Evolutionary conservation across 1,139 yeast genomes (phyloP), one percentile per base, ranked within the genome.

Genomic region (Yamadazyma friedrichii): DNA sequence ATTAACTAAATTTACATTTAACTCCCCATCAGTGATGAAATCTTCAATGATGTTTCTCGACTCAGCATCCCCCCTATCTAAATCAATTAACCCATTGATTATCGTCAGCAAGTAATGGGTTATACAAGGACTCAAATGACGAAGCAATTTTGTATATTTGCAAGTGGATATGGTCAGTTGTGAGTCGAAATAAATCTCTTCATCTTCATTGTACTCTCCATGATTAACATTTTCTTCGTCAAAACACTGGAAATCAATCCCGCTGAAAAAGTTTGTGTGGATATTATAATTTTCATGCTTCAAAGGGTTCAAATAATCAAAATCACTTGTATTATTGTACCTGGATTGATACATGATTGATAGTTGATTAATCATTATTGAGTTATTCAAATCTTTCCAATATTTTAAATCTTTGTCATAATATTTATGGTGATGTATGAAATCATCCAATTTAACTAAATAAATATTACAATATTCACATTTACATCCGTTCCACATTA

Each of bases 401-500:
- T 63, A 66, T 0, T 72, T 68, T 9, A 65, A 62, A 2, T 63
- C 55, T 3, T 56, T 54, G 45, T 76, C 76, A 50, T 69, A 81
- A 54, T 79, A 81, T 42, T 78, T 78, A 52, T 85, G 93, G 41
- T 74, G 71, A 71, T 82, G 71, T 40, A 84, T 56, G 48, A 70
- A 83, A 15, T 74, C 67, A 50, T 85, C 94, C 37, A 81, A 64
- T 10, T 71, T 48, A 0, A 70, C 70, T 22, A 84, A 59, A 40
- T 72, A 73, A 29, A 61, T 58, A 3, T 53, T 53, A 53, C 94
- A 84, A 47, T 72, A 76, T 0, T 49, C 46, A 55, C 94, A 84
- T 41, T 72, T 73, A 57, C 93, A 84, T 0, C 91, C 91, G 55
- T 83, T 84, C 89, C 91, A 85, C 32, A 85, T 58, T 40, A 84